These are phyloP conservation scores for Phytophthora idaei DNA, from an alignment of 352 stramenopile genomes.

Conservation along the genomic window DNA sequence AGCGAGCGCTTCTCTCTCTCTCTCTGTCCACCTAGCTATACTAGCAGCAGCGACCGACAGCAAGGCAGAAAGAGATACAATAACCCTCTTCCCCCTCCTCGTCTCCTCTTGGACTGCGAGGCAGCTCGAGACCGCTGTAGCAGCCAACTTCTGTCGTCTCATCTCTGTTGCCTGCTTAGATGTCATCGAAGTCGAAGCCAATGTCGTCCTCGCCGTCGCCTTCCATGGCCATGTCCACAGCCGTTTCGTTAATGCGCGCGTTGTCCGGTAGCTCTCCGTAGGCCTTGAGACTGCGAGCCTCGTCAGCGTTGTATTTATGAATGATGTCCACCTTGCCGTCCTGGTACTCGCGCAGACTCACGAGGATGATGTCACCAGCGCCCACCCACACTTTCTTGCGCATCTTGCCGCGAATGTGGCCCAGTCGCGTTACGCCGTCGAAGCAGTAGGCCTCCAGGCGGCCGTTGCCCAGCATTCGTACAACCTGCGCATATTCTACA, in stretches of 20 bases:
- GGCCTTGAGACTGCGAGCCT: slow-evolving; percentile 98
- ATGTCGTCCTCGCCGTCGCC: slow-evolving; percentile 86
- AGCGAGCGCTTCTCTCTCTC: slow-evolving; percentile 9
- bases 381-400: slow-evolving; percentile 99
- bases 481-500: slow-evolving; percentile 97
- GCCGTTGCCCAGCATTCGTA: slow-evolving; percentile 99
- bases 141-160: not conserved
- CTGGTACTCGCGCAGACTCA: slow-evolving; percentile 99
- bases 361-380: slow-evolving; percentile 98
- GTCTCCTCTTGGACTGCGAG: not conserved
- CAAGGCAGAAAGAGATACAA: not conserved
- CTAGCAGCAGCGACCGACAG: slow-evolving; percentile 24
- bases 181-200: slow-evolving; percentile 92
- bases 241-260: slow-evolving; percentile 89
- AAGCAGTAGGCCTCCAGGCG: slow-evolving; percentile 99
- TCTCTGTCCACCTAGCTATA: slow-evolving; percentile 24
- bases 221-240: slow-evolving; percentile 87
- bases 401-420: slow-evolving; percentile 99
- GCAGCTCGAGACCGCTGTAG: not conserved
- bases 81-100: not conserved
- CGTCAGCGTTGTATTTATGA: slow-evolving; percentile 98
- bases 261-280: slow-evolving; percentile 99
- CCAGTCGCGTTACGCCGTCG: slow-evolving; percentile 97
- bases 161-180: slow-evolving; percentile 53
- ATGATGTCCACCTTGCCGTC: slow-evolving; percentile 99